phyloP scores from a whole-genome alignment of 768 basidiomycete species.

The Trametes villosa region DNA sequence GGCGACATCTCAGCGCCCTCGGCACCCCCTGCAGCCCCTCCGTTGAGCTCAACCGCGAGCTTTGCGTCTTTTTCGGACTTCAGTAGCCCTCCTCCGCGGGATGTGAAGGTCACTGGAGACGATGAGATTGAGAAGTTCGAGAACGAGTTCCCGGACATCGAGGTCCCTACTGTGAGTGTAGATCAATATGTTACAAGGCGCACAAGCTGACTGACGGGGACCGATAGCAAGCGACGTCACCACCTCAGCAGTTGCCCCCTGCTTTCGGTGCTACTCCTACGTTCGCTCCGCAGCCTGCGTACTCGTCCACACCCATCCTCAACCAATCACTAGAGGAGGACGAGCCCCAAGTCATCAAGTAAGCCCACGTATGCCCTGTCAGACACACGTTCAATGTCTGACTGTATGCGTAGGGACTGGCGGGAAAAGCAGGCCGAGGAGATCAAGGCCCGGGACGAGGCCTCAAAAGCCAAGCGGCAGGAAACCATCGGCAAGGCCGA shows the following conservation, averaged over 20 bases:
- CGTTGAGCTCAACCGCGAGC: conserved; percentile 33
- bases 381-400: neutral
- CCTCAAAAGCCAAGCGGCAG: conserved; percentile 73
- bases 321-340: conserved; percentile 72
- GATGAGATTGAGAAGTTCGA: conserved; percentile 88
- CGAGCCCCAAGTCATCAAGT: conserved; percentile 89
- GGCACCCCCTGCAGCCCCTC: conserved; percentile 29
- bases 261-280: conserved; percentile 55
- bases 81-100: conserved; percentile 48
- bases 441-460: conserved; percentile 82
- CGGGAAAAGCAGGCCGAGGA: conserved; percentile 84
- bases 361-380: conserved; percentile 27
- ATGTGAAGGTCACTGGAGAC: conserved; percentile 82
- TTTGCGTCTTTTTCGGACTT: conserved; percentile 72
- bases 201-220: neutral
- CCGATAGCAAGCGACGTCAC: conserved; percentile 17
- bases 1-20: conserved; percentile 54
- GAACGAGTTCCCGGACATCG: conserved; percentile 83
- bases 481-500: conserved; percentile 87
- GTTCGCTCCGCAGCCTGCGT: conserved; percentile 75
- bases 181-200: neutral
- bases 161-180: conserved; percentile 46
- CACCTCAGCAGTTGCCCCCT: conserved; percentile 34
- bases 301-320: conserved; percentile 75
- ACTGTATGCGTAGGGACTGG: conserved; percentile 67